Evolutionary conservation across 176 grass and related monocot genomes (phyloP), one percentile per base, ranked within the genome.

Genomic region (Saccharum spontaneum): DNA sequence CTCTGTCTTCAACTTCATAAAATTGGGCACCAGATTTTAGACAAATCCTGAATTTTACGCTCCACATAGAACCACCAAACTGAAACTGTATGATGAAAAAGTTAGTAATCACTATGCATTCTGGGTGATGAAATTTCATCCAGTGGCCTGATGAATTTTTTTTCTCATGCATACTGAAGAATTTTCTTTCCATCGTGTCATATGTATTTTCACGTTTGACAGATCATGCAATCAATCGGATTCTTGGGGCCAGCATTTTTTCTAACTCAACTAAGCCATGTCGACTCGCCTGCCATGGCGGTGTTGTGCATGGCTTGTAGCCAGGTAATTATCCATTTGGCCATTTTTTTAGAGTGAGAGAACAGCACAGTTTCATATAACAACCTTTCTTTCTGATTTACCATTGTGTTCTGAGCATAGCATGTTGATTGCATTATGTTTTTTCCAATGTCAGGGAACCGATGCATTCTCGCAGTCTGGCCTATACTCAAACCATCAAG

Each of bases 161-260:
- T 64, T 15, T 65, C 26, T 65, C 62, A 7, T 0, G 24, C 62
- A 31, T 65, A 65, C 60, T 63, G 24, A 12, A 4, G 62, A 65
- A 15, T 31, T 65, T 31, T 65, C 4, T 65, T 88, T 75, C 33
- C 52, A 37, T 9, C 37, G 48, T 45, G 5, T 59, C 17, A 46
- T 46, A 44, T 65, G 54, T 76, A 62, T 78, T 22, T 45, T 41
- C 76, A 62, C 50, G 26, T 91, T 76, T 79, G 83, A 86, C 91
- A 92, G 96, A 91, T 98, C 52, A 98, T 98, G 96, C 96, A 98
- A 87, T 95, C 96, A 83, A 92, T 98, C 82, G 96, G 96, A 77
- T 98, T 98, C 87, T 90, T 98, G 79, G 96, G 96, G 17, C 96
- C 93, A 40, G 93, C 96, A 66, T 98, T 98, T 89, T 98, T 98